These are phyloP conservation scores for Neonothopanus nambi DNA, from an alignment of 1,284 basidiomycete genomes.

Conservation along the genomic window DNA sequence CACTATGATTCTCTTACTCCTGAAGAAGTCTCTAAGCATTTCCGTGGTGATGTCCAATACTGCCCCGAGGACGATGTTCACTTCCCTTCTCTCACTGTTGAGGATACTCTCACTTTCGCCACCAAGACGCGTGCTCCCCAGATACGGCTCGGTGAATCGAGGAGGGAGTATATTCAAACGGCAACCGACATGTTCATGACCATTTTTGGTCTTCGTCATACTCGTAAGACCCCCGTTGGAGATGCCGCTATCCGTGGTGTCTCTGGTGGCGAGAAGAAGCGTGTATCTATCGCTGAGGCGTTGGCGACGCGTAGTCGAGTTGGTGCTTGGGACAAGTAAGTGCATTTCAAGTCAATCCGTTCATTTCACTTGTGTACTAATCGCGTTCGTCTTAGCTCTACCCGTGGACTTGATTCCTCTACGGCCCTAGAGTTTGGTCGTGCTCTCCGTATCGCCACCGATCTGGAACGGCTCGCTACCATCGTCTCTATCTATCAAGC, in stretches of 20 bases:
- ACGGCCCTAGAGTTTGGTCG: slow-evolving; percentile 69
- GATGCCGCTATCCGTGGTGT: slow-evolving; percentile 75
- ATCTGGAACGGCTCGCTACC: slow-evolving; percentile 52
- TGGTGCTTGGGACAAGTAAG: slow-evolving; percentile 74
- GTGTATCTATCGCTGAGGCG: slow-evolving; percentile 76
- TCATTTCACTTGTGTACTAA: slow-evolving; percentile 1
- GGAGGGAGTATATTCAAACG: slow-evolving; percentile 42
- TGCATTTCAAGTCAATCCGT: slow-evolving; percentile 6
- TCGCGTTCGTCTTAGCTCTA: slow-evolving; percentile 38
- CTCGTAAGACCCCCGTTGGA: slow-evolving; percentile 61
- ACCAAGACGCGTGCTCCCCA: slow-evolving; percentile 55
- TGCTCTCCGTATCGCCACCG: slow-evolving; percentile 61
- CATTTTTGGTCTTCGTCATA: slow-evolving; percentile 69
- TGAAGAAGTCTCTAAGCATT: slow-evolving; percentile 45
- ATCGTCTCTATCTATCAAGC: slow-evolving; percentile 77
- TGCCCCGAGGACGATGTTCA: slow-evolving; percentile 70
- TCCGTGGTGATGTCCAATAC: slow-evolving; percentile 62
- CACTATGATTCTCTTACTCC: slow-evolving; percentile 64
- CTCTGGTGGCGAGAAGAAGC: slow-evolving; percentile 79
- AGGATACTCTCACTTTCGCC: slow-evolving; percentile 61
- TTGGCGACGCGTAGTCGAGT: slow-evolving; percentile 60
- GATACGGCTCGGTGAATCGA: slow-evolving; percentile 39
- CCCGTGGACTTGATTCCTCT: slow-evolving; percentile 64
- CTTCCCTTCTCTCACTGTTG: slow-evolving; percentile 70
- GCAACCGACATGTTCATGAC: slow-evolving; percentile 60